Evolutionary conservation across 371 early-diverging fungal genomes (phyloP), one percentile per base, ranked within the genome.

Genomic region (Mortierella sp.): DNA sequence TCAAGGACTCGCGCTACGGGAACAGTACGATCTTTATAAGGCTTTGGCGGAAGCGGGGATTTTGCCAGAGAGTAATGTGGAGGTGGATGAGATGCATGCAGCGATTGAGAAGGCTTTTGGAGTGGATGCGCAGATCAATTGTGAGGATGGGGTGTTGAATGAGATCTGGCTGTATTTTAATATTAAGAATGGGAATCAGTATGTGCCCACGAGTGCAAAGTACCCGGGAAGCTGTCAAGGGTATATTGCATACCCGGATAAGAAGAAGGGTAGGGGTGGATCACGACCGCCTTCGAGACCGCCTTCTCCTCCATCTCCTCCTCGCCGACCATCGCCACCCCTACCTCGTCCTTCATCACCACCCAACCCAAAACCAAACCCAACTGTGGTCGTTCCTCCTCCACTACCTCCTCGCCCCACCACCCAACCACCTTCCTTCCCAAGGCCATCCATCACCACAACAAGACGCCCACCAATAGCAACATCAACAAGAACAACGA

Each of bases 21-120:
- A 72, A 14, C 79, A 92, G 72, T 94, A 92, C 70, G 88, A 95
- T 74, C 57, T 95, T 19, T 92, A 90, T 83, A 38, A 78, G 3
- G 92, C 92, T 7, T 84, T 96, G 38, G 77, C 88, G 8, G 77
- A 84, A 10, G 88, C 89, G 14, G 91, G 90, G 45, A 94, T 96
- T 79, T 88, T 91, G 4, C 96, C 96, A 9, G 93, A 93, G 14
- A 87, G 88, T 34, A 88, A 83, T 0, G 93, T 92, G 55, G 44
- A 89, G 34, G 77, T 88, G 21, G 73, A 77, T 10, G 86, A 87
- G 54, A 88, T 95, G 79, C 89, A 89, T 72, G 68, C 71, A 5
- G 95, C 94, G 16, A 89, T 95, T 48, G 76, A 78, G 81, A 80
- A 26, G 52, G 88, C 75, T 63, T 90, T 74, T 70, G 90, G 65